phyloP scores from a whole-genome alignment of 202 grass and related monocot species.

The Musa balbisiana region DNA sequence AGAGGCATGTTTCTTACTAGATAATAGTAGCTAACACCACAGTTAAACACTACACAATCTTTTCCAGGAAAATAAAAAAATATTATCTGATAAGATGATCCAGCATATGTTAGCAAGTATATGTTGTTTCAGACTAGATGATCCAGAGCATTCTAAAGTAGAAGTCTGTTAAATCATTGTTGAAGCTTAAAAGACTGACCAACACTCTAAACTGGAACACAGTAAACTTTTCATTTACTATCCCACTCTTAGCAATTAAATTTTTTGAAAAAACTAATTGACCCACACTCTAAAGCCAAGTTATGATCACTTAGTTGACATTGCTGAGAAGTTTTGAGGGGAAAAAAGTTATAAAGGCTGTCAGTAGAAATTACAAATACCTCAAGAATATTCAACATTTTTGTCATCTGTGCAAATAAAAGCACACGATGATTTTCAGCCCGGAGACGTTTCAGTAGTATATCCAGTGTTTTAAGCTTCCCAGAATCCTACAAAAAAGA shows the following conservation, averaged over 20 bases:
- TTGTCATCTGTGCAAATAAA: constrained; percentile 99
- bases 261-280: not conserved
- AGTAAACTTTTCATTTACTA: not conserved
- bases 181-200: not conserved
- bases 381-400: constrained; percentile 99
- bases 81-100: too few species aligned
- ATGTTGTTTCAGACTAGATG: not conserved
- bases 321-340: not conserved
- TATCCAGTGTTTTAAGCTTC: constrained; percentile 91
- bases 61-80: too few species aligned
- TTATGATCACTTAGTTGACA: not conserved
- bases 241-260: not conserved
- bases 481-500: constrained; percentile 72
- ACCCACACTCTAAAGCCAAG: not conserved
- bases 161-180: not conserved
- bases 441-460: constrained; percentile 72
- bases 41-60: too few species aligned
- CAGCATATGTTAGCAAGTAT: too few species aligned
- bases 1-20: too few species aligned
- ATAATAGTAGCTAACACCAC: too few species aligned
- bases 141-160: not conserved
- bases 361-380: constrained; percentile 33
- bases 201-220: not conserved
- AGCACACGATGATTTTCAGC: constrained; percentile 94
- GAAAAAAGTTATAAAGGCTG: not conserved